Percentiles rank a stretch among this genome's conserved stretches.
phyloP scores from a whole-genome alignment of 495 filamentous ascomycete genomes.

The Trichoderma gamsii region DNA sequence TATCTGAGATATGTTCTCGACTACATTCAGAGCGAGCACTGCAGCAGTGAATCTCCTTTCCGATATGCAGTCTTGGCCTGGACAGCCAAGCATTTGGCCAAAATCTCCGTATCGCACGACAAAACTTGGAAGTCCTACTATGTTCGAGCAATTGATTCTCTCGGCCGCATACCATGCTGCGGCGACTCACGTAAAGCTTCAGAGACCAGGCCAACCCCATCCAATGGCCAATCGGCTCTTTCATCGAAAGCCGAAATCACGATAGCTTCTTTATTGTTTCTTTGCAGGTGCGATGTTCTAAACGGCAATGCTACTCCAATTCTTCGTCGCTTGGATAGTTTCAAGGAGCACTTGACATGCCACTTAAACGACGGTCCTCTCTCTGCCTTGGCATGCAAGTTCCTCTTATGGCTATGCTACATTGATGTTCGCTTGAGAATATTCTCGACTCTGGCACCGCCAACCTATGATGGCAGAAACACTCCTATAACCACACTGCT shows the following conservation, averaged over 20 bases:
- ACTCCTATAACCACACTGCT: constrained; percentile 18
- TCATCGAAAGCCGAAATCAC: constrained; percentile 19
- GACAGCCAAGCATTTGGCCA: constrained; percentile 17
- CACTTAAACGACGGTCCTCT: constrained; percentile 18
- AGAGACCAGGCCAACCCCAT: background rate
- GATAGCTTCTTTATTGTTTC: constrained; percentile 21
- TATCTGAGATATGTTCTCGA: constrained; percentile 23
- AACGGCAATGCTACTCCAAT: constrained; percentile 16
- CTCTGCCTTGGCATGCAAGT: constrained; percentile 23
- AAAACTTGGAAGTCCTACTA: constrained; percentile 16
- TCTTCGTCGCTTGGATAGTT: constrained; percentile 16
- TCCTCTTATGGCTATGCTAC: constrained; percentile 23
- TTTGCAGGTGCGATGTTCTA: constrained; percentile 22
- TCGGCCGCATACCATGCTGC: background rate
- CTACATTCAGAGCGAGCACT: constrained; percentile 18
- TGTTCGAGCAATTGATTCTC: constrained; percentile 1
- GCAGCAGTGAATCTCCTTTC: constrained; percentile 18
- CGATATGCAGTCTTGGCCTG: constrained; percentile 23
- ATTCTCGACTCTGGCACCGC: constrained; percentile 17
- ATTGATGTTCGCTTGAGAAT: constrained; percentile 23
- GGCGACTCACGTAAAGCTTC: background rate
- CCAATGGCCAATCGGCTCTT: background rate
- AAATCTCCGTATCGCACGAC: constrained; percentile 2
- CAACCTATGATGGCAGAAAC: background rate
- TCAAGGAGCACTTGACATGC: constrained; percentile 19